Base-by-base conservation (phyloP, 371 early-diverging fungal genomes). In the Mortierella sp. region DNA sequence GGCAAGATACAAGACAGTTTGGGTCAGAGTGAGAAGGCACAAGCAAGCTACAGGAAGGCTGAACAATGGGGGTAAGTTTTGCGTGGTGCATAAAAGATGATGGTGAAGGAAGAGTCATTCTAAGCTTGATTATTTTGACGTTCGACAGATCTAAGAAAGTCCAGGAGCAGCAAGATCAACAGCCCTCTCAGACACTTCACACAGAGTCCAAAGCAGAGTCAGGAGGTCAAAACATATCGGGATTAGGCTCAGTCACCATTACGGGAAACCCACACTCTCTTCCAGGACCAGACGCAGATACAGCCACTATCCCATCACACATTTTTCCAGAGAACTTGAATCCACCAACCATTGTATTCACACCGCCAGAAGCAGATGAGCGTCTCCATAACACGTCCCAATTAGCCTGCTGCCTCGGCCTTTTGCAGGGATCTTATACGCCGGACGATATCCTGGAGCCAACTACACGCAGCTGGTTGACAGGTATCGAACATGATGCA, bases 351-450 rank as follows among this genome's bases (percentile, higher is more conserved):
- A 23, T 26, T 23, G 23, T 19, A 14, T 48, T 10, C 14, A 19
- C n/a, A 12, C 12, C 23, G 24, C 49, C 49, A 26, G 42, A 24
- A 19, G 42, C 12, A 38, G 39, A 41, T 23, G 39, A 18, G 23
- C 57, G 39, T 27, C 57, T 56, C 19, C 1, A 18, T 2, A n/a
- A 27, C 45, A 56, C 57, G 7, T 27, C 28, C 26, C 57, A 56
- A 18, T 45, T 56, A n/a, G 57, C 57, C 10, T 23, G 12, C 30
- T 56, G 57, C 39, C 57, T 56, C 6, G 57, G 26, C 26, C n/a
- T 56, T 8, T 9, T 56, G 24, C 43, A 13, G 13, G 18, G 45
- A 13, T 9, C 46, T 14, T 5, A 43, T 5, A n/a, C 21, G 18
- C 27, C 46, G 0, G 46, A 24, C 12, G 28, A 45, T 3, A 16